Base-by-base conservation (phyloP, 1,284 basidiomycete species). In the Cutaneotrichosporon cavernicola region DNA sequence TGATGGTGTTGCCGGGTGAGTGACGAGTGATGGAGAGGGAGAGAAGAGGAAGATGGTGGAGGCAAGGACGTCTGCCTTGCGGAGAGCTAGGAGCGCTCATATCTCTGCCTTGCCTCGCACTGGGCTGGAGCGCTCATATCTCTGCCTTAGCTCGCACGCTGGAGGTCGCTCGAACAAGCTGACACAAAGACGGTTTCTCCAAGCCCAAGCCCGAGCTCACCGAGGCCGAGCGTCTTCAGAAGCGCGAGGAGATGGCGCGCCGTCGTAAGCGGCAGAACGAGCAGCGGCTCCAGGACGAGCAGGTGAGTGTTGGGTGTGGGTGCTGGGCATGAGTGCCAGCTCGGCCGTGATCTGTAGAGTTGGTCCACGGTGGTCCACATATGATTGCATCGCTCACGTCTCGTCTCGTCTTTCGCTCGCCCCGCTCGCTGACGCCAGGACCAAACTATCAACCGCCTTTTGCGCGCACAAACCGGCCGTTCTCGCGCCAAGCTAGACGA, bases 221-320 rank as follows among this genome's bases (percentile, higher is more conserved):
- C 18, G 91, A 92, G 71, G 86, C 88, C 0, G 92, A 95, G 77
- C 83, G 92, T 1, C 88, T 90, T 0, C 82, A 94, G 18, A 86
- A 89, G 56, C 84, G 90, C 34, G 91, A 92, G 75, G 92, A 96
- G 80, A 91, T 88, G 0, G 91, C 92, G 0, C 84, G 92, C 36
- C 90, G 92, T 75, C 84, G 92, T 53, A 90, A 88, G 73, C 90
- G 94, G 70, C 83, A 94, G 65, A 88, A 86, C 21, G 92, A 94
- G 79, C 93, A 94, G 83, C 91, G 90, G 77, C 83, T 93, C 22
- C 91, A 95, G 75, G 92, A 96, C 72, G 92, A 96, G 77, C 95
- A 95, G 86, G 91, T 88, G 64, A 49, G 81, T 75, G 26, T 26
- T 26, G 26, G 26, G 26, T 26, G 2, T 26, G 26, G 26, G 26